Base-by-base conservation (phyloP, 2,329 filamentous ascomycete species). In the Chaetomium strumarium region DNA sequence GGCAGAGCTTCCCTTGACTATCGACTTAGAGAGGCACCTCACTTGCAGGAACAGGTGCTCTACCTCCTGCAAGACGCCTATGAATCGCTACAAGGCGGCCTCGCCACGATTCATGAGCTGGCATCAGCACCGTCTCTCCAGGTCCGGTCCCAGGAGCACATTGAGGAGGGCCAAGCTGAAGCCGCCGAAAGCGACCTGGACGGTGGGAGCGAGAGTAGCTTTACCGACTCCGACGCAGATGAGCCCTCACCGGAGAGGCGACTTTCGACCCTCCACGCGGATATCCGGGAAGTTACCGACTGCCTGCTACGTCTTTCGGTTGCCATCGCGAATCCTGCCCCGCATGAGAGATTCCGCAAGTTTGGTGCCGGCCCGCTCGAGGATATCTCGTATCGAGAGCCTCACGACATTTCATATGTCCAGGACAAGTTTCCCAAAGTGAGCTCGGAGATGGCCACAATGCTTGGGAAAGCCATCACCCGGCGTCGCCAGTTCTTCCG, bases 261-360 rank as follows among this genome's bases (percentile, higher is more conserved):
- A 12, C 4, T 14, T 12, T 12, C 33, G 33, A 14, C 3, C 3
- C 33, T 34, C 33, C 12, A 24, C 13, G 33, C 24, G 11, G 46
- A 49, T 30, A 20, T 49, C 11, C 13, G n/a, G 19, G 43, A 47
- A 19, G 24, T 14, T 33, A 51, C 44, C 31, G 48, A 44, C 41
- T 51, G 48, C 33, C 31, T 45, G 11, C 41, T 44, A 12, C 37
- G 46, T 14, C 46, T 51, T 4, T 44, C 30, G 1, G 41, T 51
- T 47, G 50, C 50, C 50, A 52, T 52, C 31, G 45, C 37, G 13
- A 52, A 47, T 12, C 37, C 46, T 11, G 46, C 46, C 13, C 38
- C 29, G 30, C 39, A 43, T 31, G 47, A 49, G 17, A 33, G 37
- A 34, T 42, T 20, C 37, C 46, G 39, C 24, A 42, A 42, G 14